Base-by-base conservation (phyloP, 805 yeast species). In the Pichia exigua region DNA sequence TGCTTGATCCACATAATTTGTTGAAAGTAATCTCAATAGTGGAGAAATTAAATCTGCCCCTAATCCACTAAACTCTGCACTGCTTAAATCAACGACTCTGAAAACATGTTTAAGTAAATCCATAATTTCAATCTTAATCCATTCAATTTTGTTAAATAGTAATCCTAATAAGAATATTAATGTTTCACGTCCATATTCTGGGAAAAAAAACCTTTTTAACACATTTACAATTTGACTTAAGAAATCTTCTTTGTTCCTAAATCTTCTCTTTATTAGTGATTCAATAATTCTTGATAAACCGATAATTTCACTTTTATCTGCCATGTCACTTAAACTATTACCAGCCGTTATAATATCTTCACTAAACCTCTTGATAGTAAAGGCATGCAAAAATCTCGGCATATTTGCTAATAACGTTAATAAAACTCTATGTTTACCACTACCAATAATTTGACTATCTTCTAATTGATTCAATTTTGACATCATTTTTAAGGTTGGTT, bases 31-130 rank as follows among this genome's bases (percentile, higher is more conserved):
- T 50, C 98, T 74, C 57, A 94, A 72, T 47, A 95, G 71, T 2
- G 99, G 99, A 1, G 96, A 85, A 7, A 94, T 87, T 49, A 94
- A 71, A 63, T 94, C 99, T 0, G 99, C 98, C 5, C 99, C 99
- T 40, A 89, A 84, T 2, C 96, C 95, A 28, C 79, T 75, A 63
- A 90, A 90, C 60, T 85, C 95, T 20, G 85, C 87, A 39, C 84
- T 71, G 44, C 80, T 82, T 49, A 91, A 71, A 61, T 94, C 91
- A 17, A 90, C 83, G 53, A 79, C 73, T 1, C 96, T 91, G 55
- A 95, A 77, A 9, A 94, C 65, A 46, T 81, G 78, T 59, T 85
- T 83, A 57, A 94, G 73, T 2, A 90, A 67, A 48, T 81, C 84
- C 80, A 95, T 75, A 0, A 94, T 80, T 65, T 92, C 96, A 12